Evolutionary conservation across 2,329 filamentous ascomycete species (phyloP), one percentile per base, ranked within the genome.

Genomic region (Neophaeococcomyces aloes): DNA sequence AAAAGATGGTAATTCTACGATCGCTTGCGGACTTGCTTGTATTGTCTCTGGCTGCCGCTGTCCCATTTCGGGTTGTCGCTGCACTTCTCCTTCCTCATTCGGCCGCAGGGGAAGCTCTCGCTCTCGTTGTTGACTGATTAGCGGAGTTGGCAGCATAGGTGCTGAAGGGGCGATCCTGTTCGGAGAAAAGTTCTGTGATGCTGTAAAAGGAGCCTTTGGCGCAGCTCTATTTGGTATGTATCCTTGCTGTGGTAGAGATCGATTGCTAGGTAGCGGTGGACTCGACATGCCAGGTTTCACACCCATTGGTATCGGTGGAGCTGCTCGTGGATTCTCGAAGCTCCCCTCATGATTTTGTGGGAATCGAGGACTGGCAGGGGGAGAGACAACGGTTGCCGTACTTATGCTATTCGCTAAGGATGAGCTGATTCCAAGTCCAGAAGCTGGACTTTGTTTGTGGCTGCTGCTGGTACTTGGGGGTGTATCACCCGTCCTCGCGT

Each of bases 291-390:
- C 70, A 35, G 56, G 57, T 31, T 64, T 62, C 29, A 58, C 55
- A 42, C 58, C 62, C 27, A 75, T 61, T 46, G 89, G 88, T 48
- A 95, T 84, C 8, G 89, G 91, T 51, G 91, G 91, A 30, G 91
- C 85, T 14, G 89, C 85, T 59, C 91, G 78, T 38, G 91, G 91
- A 60, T 98, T 96, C 67, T 96, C 91, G 65, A 96, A 98, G 69
- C 86, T 96, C 60, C 86, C 84, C 73, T 87, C 81, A 67, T 86
- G 78, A 65, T 89, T 88, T 61, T 85, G 78, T 43, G 87, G 88
- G 68, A 94, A 94, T 61, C 86, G 78, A 48, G 86, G 86, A 65
- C 86, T 91, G 52, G 79, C 76, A 42, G 86, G 84, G 52, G 87
- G 85, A 58, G 85, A 89, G 56, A 81, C 74, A 59, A 84, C 70